A percentile compares a stretch with the other conserved stretches of the same genome.
Conservation (phyloP, 495 filamentous ascomycete species). For the Xylaria venustula region DNA sequence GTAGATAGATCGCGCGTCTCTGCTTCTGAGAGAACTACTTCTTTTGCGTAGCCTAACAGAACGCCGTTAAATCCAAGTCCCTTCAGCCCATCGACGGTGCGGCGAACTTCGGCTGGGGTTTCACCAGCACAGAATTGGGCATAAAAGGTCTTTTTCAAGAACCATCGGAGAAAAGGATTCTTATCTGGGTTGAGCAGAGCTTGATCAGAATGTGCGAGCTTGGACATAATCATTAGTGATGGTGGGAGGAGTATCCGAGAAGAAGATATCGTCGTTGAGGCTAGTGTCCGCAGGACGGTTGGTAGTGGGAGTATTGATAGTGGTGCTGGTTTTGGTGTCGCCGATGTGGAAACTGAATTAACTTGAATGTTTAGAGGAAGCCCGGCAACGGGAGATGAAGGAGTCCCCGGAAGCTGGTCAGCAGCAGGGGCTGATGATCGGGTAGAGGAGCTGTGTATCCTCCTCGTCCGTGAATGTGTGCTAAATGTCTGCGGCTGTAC, state of each 20-base stretch:
- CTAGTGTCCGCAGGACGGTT: slow-evolving; percentile 72
- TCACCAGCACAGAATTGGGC: slow-evolving; percentile 82
- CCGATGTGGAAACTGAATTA: slow-evolving; percentile 8
- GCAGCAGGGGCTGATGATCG: slow-evolving; percentile 30
- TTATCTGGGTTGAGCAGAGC: slow-evolving; percentile 56
- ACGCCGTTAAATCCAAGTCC: slow-evolving; percentile 71
- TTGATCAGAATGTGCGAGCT: slow-evolving; percentile 67
- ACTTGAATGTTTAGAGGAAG: slow-evolving; percentile 17
- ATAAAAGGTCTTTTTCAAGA: slow-evolving; percentile 78
- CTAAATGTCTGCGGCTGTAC: slow-evolving; percentile 13
- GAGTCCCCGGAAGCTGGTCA: slow-evolving; percentile 6
- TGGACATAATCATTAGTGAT: slow-evolving; percentile 65
- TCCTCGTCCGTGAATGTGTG: slow-evolving; percentile 13
- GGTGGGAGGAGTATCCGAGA: slow-evolving; percentile 68
- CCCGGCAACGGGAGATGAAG: slow-evolving; percentile 15
- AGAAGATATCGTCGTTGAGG: slow-evolving; percentile 77
- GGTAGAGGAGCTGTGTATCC: slow-evolving; percentile 43
- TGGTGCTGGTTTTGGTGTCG: slow-evolving; percentile 42
- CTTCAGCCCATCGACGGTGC: slow-evolving; percentile 59
- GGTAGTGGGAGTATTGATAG: slow-evolving; percentile 72
- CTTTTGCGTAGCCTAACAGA: slow-evolving; percentile 73
- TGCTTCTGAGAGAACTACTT: slow-evolving; percentile 63
- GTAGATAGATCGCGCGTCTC: slow-evolving; percentile 40
- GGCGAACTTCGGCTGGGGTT: slow-evolving; percentile 57
- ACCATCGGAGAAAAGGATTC: slow-evolving; percentile 53